Base-by-base conservation (phyloP, 2,329 filamentous ascomycete species). In the Saccharata proteae region DNA sequence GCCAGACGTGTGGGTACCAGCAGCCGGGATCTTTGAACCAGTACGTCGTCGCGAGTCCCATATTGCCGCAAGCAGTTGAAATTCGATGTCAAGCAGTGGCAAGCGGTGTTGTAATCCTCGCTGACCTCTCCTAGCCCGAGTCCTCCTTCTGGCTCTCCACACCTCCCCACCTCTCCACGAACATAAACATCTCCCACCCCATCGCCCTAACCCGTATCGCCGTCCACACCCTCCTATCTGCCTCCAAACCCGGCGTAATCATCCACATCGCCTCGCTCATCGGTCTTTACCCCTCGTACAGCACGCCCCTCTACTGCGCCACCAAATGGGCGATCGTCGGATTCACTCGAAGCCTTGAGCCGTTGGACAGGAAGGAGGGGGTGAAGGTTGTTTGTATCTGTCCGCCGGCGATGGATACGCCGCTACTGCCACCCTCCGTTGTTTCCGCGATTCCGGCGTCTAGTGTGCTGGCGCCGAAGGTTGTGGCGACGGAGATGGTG, bases 181-280 rank as follows among this genome's bases (percentile, higher is more conserved):
- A 32, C 25, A 28, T 37, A 30, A 37, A 37, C 22, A 21, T 27
- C 16, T 26, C 26, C 16, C 30, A 27, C 11, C 35, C 35, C 13
- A 11, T 37, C 13, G 34, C 34, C 3, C 31, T 37, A 5, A 37
- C 35, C 12, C 35, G 35, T 14, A 37, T 37, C 26, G 35, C 35
- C 12, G 3, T 30, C 8, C 30, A 19, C 17, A 26, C 35, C 6
- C 20, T 34, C 11, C 26, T 34, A 7, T 11, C n/a, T 13, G 6
- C 8, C 13, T 13, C 26, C 30, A 37, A 37, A 22, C 16, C 14
- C 6, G 35, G 35, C 21, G 35, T 37, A 7, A 22, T 37, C 6
- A 18, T 32, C n/a, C 14, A 21, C 26, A 27, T 37, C 9, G 9
- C 35, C 11, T 33, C 30, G 24, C 29, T 37, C 12, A 26, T 30